Conservation (phyloP, 2,329 filamentous ascomycete species). For the Lachnum nothofagi region DNA sequence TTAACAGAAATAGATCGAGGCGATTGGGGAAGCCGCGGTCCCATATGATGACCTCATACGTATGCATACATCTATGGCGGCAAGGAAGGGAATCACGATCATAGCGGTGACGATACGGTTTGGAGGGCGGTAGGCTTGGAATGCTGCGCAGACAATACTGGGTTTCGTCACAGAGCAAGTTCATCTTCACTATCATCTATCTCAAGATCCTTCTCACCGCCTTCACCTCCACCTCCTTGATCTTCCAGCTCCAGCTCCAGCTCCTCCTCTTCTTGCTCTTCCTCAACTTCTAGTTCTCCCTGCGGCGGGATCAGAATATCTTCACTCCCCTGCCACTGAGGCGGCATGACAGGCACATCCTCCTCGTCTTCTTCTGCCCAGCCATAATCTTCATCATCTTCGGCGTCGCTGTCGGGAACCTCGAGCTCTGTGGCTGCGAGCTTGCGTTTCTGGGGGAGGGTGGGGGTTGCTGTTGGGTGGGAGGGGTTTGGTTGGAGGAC, state of each 20-base stretch:
- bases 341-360: conserved; percentile 54
- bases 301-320: conserved; percentile 47
- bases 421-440: conserved; percentile 56
- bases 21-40: no score
- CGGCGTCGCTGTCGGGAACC: conserved; percentile 55
- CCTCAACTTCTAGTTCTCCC: conserved; percentile 18
- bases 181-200: conserved; percentile 23
- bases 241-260: no score
- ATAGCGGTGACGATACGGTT: no score
- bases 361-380: conserved; percentile 65
- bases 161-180: conserved; percentile 13
- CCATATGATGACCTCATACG: no score
- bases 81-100: no score
- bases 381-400: conserved; percentile 63
- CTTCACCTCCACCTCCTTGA: neutral
- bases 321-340: conserved; percentile 64
- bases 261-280: conserved; percentile 15
- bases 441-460: conserved; percentile 56
- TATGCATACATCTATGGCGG: no score
- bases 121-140: no score
- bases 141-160: no score
- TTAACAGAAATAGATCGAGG: no score
- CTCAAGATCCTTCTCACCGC: neutral
- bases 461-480: conserved; percentile 12
- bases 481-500: conserved; percentile 7